These are phyloP conservation scores for Scleroderma bovista DNA, from an alignment of 768 basidiomycete genomes.

Conservation along the genomic window DNA sequence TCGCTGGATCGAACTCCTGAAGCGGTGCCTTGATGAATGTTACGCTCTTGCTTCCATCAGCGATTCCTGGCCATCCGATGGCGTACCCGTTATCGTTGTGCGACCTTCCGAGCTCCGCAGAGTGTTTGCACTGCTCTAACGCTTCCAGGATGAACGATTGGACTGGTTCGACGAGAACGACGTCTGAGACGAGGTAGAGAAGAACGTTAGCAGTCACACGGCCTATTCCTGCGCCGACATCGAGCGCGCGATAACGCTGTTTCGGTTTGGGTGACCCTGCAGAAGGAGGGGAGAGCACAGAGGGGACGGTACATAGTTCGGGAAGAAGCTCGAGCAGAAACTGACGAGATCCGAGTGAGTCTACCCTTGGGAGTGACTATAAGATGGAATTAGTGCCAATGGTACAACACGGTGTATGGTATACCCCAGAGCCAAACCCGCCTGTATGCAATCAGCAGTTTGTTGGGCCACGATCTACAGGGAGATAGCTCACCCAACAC, in stretches of 20 bases:
- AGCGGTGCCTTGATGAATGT: conserved; percentile 76
- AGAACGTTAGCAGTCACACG: conserved; percentile 87
- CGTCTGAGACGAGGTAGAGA: conserved; percentile 81
- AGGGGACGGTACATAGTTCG: conserved; percentile 69
- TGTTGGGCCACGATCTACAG: conserved; percentile 14
- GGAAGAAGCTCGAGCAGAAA: conserved; percentile 82
- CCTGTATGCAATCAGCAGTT: conserved; percentile 34
- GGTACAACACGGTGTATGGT: conserved; percentile 5
- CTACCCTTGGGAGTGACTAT: conserved; percentile 86
- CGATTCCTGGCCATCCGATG: conserved; percentile 61
- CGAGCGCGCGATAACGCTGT: conserved; percentile 67
- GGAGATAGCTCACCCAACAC: conserved; percentile 59
- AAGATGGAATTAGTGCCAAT: conserved; percentile 1
- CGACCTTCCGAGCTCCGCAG: conserved; percentile 26
- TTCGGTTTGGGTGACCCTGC: conserved; percentile 13
- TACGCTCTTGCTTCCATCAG: conserved; percentile 60
- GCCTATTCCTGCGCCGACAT: conserved; percentile 93
- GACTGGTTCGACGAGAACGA: conserved; percentile 89
- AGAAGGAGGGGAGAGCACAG: conserved; percentile 54
- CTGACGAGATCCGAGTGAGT: conserved; percentile 84
- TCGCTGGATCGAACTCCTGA: conserved; percentile 73
- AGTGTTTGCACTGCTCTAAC: conserved; percentile 32
- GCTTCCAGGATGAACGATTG: conserved; percentile 72
- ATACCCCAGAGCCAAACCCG: conserved; percentile 52
- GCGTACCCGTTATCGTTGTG: conserved; percentile 26